Percentiles rank a stretch among this genome's conserved stretches.
Conservation (phyloP, 371 early-diverging fungal genomes). For the Syncephalis plumigaleata region DNA sequence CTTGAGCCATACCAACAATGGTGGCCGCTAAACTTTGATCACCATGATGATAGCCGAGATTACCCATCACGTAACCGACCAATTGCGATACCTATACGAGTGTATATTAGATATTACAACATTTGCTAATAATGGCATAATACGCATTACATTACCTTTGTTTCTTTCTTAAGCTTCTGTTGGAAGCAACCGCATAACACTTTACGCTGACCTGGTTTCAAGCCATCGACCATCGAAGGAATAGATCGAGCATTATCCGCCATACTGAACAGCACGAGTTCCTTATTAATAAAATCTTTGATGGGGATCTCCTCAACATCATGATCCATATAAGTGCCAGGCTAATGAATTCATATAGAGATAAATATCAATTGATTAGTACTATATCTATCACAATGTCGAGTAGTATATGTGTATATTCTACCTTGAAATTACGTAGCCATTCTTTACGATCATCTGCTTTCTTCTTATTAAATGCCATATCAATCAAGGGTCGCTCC, state of each 20-base stretch:
- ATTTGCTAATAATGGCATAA: too few relatives aligned
- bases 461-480: constrained; percentile 98
- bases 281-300: constrained; percentile 94
- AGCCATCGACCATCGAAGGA: constrained; percentile 95
- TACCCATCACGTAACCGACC: constrained; percentile 87
- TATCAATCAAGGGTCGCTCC: constrained; percentile 78
- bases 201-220: constrained; percentile 99
- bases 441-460: constrained; percentile 95
- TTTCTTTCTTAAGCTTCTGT: constrained; percentile 67
- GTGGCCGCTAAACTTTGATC: constrained; percentile 82
- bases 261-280: constrained; percentile 86
- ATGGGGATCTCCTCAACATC: constrained; percentile 60
- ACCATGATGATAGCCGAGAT: constrained; percentile 98
- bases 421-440: constrained; percentile 64
- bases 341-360: constrained; percentile 15
- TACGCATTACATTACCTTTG: constrained; percentile 47
- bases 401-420: not conserved
- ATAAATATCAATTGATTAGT: not conserved
- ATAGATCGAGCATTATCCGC: constrained; percentile 98
- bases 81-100: constrained; percentile 62
- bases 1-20: constrained; percentile 95
- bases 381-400: too few relatives aligned
- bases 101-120: not conserved
- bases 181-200: constrained; percentile 91
- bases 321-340: constrained; percentile 94